Conservation (phyloP, 2,329 filamentous ascomycete genomes). For the Bisporella sp. region DNA sequence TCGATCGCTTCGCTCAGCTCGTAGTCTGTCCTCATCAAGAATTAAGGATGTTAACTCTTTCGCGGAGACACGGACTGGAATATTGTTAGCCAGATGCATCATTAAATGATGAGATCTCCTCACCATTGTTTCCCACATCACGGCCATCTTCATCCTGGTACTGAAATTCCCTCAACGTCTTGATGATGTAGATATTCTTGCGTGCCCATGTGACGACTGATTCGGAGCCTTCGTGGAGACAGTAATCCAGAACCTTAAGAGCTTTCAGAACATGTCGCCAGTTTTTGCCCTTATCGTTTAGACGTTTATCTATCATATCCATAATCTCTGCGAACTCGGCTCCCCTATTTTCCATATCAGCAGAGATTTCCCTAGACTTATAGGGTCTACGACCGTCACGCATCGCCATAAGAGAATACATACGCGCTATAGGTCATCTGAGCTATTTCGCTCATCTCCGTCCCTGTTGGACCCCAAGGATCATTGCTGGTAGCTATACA, state of each 20-base stretch:
- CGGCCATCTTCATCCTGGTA: constrained; percentile 93
- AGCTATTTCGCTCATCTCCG: constrained; percentile 98
- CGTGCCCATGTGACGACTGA: constrained; percentile 95
- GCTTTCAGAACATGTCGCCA: constrained; percentile 98
- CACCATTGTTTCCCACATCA: constrained; percentile 96
- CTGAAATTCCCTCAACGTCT: constrained; percentile 93
- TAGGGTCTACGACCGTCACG: no score
- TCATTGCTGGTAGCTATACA: constrained; percentile 92
- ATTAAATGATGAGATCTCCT: constrained; percentile 20
- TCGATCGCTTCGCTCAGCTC: constrained; percentile 82
- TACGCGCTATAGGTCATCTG: constrained; percentile 98
- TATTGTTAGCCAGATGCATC: constrained; percentile 20
- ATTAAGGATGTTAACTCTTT: constrained; percentile 93
- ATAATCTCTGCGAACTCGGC: constrained; percentile 99
- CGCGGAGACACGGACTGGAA: constrained; percentile 81
- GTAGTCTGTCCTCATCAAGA: constrained; percentile 86
- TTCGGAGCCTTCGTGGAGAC: constrained; percentile 93
- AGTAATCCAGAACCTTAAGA: constrained; percentile 95
- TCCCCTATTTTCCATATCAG: constrained; percentile 42
- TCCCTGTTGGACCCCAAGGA: constrained; percentile 95
- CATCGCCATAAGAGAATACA: constrained; percentile 26
- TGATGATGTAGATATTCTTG: constrained; percentile 98
- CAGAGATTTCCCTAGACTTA: no score
- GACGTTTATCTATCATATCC: constrained; percentile 97
- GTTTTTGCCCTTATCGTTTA: constrained; percentile 99